Evolutionary conservation across 768 basidiomycete genomes (phyloP), one percentile per base, ranked within the genome.

Genomic region (Phallus indusiatus): DNA sequence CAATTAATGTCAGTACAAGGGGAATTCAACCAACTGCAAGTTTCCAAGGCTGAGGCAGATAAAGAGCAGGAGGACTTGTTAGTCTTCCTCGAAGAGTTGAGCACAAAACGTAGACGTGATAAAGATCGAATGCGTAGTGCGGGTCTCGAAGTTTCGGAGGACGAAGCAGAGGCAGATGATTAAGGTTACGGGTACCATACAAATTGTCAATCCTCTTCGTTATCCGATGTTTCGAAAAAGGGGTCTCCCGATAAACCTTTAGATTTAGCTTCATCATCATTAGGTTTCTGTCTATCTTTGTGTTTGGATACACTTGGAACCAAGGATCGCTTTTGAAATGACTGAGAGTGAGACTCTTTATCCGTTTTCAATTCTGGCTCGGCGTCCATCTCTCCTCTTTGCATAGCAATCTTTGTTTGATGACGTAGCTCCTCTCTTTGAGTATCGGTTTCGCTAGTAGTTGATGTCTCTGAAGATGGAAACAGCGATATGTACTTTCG

Each of bases 61-160:
- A 94, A 94, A 72, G 95, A 99, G 70, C 94, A 97, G 65, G 95
- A 97, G 68, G 95, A 99, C 71, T 70, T 98, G 52, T 75, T 99
- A 20, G 94, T 99, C 11, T 72, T 97, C 34, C 75, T 99, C 3
- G 96, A 98, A 66, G 96, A 98, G 73, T 76, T 96, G 62, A 89
- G 83, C 49, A 80, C 75, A 63, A 99, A 99, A 73, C 78, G 94
- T 55, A 81, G 80, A 73, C 77, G 75, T 64, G 96, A 98, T 68
- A 98, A 98, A 75, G 78, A 70, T 51, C 76, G 79, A 64, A 81
- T 99, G 75, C 76, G 78, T 66, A 81, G 80, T 59, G 81, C 80
- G 10, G 89, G 89, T 0, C 59, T 91, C 69, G 94, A 94, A 35
- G 94, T 97, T 1, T 94, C 90, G 0, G 95, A 97, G 65, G 94